Conservation (phyloP, 768 basidiomycete species). For the Podaxis sp. region DNA sequence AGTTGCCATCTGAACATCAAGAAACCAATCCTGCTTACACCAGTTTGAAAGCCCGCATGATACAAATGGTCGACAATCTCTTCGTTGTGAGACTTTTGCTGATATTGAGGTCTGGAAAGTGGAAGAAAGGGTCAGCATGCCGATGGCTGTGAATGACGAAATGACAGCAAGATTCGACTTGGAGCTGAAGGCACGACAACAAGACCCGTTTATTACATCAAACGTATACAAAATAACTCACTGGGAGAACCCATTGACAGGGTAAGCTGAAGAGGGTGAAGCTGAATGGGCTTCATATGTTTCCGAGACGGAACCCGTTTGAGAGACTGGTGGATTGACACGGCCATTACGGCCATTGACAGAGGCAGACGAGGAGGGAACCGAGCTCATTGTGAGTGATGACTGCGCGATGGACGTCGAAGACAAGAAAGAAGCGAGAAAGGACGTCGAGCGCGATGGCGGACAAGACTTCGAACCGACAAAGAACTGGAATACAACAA, state of each 20-base stretch:
- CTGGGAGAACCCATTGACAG: constrained; percentile 58
- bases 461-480: constrained; percentile 8
- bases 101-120: constrained; percentile 44
- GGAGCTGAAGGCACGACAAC: constrained; percentile 4
- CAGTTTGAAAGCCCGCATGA: constrained; percentile 77
- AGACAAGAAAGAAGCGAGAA: constrained; percentile 15
- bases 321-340: constrained; percentile 46
- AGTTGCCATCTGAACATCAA: constrained; percentile 16
- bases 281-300: constrained; percentile 33
- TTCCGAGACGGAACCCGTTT: constrained; percentile 31
- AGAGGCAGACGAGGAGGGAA: constrained; percentile 38
- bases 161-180: constrained; percentile 4
- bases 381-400: constrained; percentile 31
- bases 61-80: constrained; percentile 78
- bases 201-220: constrained; percentile 2
- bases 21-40: constrained; percentile 49
- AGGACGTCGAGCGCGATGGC: constrained; percentile 14
- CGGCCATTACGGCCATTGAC: constrained; percentile 52
- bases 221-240: constrained; percentile 35
- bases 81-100: constrained; percentile 64
- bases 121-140: constrained; percentile 16
- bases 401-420: constrained; percentile 14
- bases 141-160: not conserved
- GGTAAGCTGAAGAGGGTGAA: constrained; percentile 40
- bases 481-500: not conserved